Base-by-base conservation (phyloP, 805 yeast genomes). In the Saturnispora besseyi region DNA sequence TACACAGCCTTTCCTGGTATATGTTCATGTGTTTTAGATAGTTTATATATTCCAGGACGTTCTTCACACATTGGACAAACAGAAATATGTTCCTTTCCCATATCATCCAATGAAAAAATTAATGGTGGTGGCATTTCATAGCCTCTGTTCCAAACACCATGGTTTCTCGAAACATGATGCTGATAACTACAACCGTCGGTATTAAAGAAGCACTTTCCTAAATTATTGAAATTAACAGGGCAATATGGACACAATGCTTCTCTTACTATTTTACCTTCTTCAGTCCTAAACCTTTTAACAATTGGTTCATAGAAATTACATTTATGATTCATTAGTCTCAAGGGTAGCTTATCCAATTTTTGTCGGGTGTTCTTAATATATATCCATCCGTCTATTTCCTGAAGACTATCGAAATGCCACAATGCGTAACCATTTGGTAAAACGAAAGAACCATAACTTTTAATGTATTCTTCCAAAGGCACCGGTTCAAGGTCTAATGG, bases 231-330 rank as follows among this genome's bases (percentile, higher is more conserved):
- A 8, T 53, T 47, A 15, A 41, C 44, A n/a, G 49, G 49, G 51
- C 68, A 64, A 46, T 62, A 64, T 7, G 67, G 67, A 44, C 68
- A 64, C 21, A 64, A 53, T 5, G 66, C 68, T 38, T 59, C 58
- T 10, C 57, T 55, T 13, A 51, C 54, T n/a, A 57, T 55, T 41
- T 50, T 54, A 9, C 54, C 51, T 9, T 52, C 45, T 15, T 46
- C 47, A 29, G 41, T 24, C 42, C 50, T 36, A 38, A 50, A 53
- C 43, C 64, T 51, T 33, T 59, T 57, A 3, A 62, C 64, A 15
- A 55, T 36, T 2, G 54, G 53, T 24, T 57, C 51, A 41, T 45
- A 54, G 46, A 47, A 53, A 21, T 55, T 44, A 8, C 29, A 53
- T 3, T 31, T 18, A 8, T 50, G 34, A 5, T 46, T 48, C 28